Base-by-base conservation (phyloP, 805 yeast genomes). In the Candida multigemmis region DNA sequence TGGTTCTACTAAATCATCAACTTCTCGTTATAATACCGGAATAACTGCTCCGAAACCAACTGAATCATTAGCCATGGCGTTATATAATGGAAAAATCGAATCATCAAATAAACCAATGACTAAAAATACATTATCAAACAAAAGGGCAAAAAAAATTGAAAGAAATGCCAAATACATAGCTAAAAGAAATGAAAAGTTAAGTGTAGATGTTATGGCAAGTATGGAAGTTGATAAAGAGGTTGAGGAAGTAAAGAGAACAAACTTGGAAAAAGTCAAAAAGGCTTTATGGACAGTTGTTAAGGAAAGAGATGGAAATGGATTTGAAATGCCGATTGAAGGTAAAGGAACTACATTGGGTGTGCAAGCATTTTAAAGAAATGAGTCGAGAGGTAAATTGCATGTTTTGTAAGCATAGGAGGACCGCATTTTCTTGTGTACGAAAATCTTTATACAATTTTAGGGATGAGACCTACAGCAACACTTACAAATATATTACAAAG, bases 291-390 rank as follows among this genome's bases (percentile, higher is more conserved):
- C 71, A 2, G 77, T 74, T n/a, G 65, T 79, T 21, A 82, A 74
- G 30, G 81, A 75, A 45, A 56, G 61, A 16, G 60, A 71, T 4
- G 50, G 65, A 20, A 60, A 60, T 18, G 64, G 65, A 12, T 53
- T 72, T 33, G 53, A 60, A 17, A 49, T 65, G 24, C 50, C 59
- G 15, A 43, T 53, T 7, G 52, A 63, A 14, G 82, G 84, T 20
- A 73, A 75, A 46, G 95, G 95, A 32, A 86, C 96, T 18, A 79
- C 93, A 8, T 55, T 86, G 37, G 96, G 95, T 22, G 74, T 78
- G 16, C 86, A 85, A 27, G 52, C 66, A 36, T 50, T 75, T 63
- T 59, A 67, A 42, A 31, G 23, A 26, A n/a, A n/a, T n/a, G n/a
- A n/a, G n/a, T n/a, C n/a, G n/a, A n/a, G n/a, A n/a, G n/a, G n/a